Evolutionary conservation across 495 filamentous ascomycete genomes (phyloP).

Genomic region (Cenococcum geophilum): DNA sequence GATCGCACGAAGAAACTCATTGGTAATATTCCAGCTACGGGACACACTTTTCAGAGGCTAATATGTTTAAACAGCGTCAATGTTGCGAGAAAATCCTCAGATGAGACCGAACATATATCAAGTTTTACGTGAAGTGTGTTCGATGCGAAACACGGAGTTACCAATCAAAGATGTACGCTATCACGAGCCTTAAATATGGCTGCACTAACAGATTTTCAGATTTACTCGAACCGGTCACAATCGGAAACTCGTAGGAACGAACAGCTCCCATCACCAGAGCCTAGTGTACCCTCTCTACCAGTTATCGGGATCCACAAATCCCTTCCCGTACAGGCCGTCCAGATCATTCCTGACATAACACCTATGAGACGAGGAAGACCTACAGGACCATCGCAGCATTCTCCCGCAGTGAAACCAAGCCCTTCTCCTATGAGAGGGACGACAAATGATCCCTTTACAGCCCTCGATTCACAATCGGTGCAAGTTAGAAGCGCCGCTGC

Average conservation of each 20-base stretch:
- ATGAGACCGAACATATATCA: constrained; percentile 90
- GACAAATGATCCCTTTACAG: constrained; percentile 81
- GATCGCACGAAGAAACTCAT: constrained; percentile 87
- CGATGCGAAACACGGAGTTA: constrained; percentile 79
- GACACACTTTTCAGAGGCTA: background rate
- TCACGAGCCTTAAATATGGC: background rate
- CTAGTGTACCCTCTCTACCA: constrained; percentile 49
- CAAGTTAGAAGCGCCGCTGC: constrained; percentile 42
- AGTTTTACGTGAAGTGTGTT: constrained; percentile 75
- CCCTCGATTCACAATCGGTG: constrained; percentile 59
- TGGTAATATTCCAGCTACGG: constrained; percentile 49
- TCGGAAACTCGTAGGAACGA: constrained; percentile 59
- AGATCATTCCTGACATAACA: constrained; percentile 78
- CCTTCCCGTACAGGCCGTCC: constrained; percentile 56
- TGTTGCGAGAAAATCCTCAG: constrained; percentile 80
- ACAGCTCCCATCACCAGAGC: constrained; percentile 51
- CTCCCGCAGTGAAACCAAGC: constrained; percentile 53
- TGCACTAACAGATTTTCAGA: constrained; percentile 49
- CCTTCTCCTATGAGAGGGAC: constrained; percentile 67
- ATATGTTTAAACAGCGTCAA: constrained; percentile 58
- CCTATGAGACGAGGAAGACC: constrained; percentile 92
- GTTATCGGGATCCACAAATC: constrained; percentile 67
- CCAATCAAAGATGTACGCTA: constrained; percentile 84
- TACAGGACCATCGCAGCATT: constrained; percentile 44
- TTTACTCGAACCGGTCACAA: constrained; percentile 67